phyloP scores from a whole-genome alignment of 2,329 filamentous ascomycete species.

The Atkinsonella hypoxylon region DNA sequence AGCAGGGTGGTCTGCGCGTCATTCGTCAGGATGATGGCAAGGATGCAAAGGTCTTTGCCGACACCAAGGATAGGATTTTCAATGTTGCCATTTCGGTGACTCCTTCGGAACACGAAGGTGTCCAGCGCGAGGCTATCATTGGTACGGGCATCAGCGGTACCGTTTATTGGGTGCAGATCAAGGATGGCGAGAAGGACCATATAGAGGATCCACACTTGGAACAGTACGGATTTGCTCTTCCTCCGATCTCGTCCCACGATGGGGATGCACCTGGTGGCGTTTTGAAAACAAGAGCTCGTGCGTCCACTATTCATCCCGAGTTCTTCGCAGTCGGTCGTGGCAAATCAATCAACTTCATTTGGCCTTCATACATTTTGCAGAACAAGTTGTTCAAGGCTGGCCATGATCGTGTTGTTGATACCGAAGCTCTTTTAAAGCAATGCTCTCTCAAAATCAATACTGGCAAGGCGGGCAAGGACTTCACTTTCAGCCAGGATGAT shows the following conservation, averaged over 20 bases:
- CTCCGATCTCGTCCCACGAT: conserved; percentile 73
- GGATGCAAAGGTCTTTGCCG: conserved; percentile 83
- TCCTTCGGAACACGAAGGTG: conserved; percentile 39
- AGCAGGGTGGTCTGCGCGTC: conserved; percentile 82
- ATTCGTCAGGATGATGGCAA: conserved; percentile 90
- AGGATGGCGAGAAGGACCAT: conserved; percentile 64
- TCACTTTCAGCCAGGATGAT: conserved; percentile 95
- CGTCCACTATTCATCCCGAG: conserved; percentile 78
- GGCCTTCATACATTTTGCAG: conserved; percentile 51
- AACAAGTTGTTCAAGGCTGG: conserved; percentile 51
- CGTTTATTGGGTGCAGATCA: conserved; percentile 88
- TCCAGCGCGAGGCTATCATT: conserved; percentile 69
- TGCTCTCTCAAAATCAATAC: conserved; percentile 89
- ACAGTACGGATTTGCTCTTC: conserved; percentile 77
- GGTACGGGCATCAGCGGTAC: conserved; percentile 90
- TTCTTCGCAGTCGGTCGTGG: conserved; percentile 93
- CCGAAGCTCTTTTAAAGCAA: conserved; percentile 75
- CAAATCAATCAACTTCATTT: conserved; percentile 89
- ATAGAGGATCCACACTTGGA: conserved; percentile 71
- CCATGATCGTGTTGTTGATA: conserved; percentile 63
- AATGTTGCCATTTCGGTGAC: conserved; percentile 76
- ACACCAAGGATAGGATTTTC: conserved; percentile 88
- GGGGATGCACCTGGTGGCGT: conserved; percentile 86
- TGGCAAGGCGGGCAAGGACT: conserved; percentile 96
- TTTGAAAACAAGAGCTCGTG: conserved; percentile 87